These are phyloP conservation scores for Debaryomycetaceae sp. DNA, from an alignment of 1,139 yeast genomes.

Conservation along the genomic window DNA sequence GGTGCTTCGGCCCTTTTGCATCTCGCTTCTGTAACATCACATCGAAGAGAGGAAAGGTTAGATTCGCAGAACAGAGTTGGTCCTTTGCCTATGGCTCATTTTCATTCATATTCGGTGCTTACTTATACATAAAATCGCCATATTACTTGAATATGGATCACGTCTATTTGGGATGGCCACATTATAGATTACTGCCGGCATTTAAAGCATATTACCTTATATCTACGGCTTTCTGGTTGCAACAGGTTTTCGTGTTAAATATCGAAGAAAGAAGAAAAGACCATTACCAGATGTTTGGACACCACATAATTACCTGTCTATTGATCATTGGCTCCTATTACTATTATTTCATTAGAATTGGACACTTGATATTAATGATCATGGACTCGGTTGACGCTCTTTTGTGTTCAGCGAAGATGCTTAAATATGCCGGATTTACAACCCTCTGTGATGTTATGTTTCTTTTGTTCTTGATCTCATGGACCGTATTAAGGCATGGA, in stretches of 20 bases:
- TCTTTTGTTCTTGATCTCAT: constrained; percentile 58
- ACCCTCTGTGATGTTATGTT: constrained; percentile 67
- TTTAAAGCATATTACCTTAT: constrained; percentile 71
- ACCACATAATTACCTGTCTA: constrained; percentile 75
- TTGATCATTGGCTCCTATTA: constrained; percentile 71
- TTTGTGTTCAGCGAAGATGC: constrained; percentile 69
- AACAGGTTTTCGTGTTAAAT: constrained; percentile 72
- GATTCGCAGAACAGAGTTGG: constrained; percentile 92
- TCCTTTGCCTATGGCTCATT: constrained; percentile 55
- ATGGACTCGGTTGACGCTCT: constrained; percentile 84
- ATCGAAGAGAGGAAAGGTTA: constrained; percentile 48
- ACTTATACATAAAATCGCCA: constrained; percentile 53
- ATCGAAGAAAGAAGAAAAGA: constrained; percentile 80
- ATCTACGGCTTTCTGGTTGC: constrained; percentile 75
- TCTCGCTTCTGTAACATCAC: constrained; percentile 39
- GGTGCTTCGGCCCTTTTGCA: constrained; percentile 59
- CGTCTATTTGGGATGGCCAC: constrained; percentile 77
- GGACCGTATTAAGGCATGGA: constrained; percentile 75
- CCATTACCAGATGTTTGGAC: constrained; percentile 80
- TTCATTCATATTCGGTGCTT: constrained; percentile 57
- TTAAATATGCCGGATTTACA: constrained; percentile 66
- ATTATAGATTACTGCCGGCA: constrained; percentile 43
- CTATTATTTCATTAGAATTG: constrained; percentile 70
- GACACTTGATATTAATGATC: constrained; percentile 70
- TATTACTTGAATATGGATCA: constrained; percentile 59